Base-by-base conservation (phyloP, 208 protist genomes). In the Trypanosoma platydactyli region DNA sequence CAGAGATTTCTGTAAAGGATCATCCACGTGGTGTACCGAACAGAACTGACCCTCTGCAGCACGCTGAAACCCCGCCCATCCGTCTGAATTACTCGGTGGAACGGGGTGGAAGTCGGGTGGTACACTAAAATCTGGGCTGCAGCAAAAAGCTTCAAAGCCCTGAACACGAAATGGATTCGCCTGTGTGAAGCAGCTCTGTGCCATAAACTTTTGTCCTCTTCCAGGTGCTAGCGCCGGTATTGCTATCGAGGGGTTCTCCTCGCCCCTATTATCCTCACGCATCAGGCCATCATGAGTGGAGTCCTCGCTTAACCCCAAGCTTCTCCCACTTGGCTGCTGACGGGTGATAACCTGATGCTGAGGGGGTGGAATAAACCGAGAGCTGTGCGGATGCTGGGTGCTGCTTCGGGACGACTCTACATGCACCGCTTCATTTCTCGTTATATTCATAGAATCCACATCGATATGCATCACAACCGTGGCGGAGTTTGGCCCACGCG, bases 111-210 rank as follows among this genome's bases (percentile, higher is more conserved):
- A 73, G 18, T 64, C 62, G 0, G 64, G 30, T 13, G 84, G 82
- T 11, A 68, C 51, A 18, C 46, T 49, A 69, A 85, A 89, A 50
- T 81, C 69, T 25, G 85, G 85, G 45, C 77, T 68, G 42, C 54
- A 73, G 0, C 58, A 64, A 54, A 94, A 94, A 42, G 84, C 81
- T 4, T 77, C 85, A 69, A 88, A 94, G 50, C 59, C 71, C 56
- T 94, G 88, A 20, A 16, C 51, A 48, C 88, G 82, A 56, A 94
- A 94, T 1, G 83, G 88, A 49, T 92, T 94, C n/a, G 64, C 49
- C 68, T 83, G 72, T 5, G 84, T 82, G 69, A 80, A 88, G n/a
- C 77, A 79, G 49, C 76, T 83, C 56, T 91, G 73, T 35, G 79
- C 82, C 20, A 91, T 49, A 44, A 61, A 72, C 1, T 18, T 16